These are phyloP conservation scores for Fusarium gaditjirri DNA, from an alignment of 2,329 filamentous ascomycete genomes.

Conservation along the genomic window DNA sequence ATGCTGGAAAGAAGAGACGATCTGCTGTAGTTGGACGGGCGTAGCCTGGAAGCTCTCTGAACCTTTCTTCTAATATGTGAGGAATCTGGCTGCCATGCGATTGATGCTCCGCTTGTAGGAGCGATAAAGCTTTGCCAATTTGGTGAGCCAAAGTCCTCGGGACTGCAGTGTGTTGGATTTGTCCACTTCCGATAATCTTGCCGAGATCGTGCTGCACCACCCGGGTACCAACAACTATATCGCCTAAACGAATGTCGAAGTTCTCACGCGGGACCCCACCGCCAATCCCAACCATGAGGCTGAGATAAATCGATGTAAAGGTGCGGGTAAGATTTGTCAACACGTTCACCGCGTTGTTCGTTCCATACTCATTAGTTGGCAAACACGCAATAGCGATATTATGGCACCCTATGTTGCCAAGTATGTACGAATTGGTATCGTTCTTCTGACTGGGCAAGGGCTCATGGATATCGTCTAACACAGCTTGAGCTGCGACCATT, in stretches of 20 bases:
- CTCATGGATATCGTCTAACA: conserved; percentile 4
- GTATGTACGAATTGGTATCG: conserved; percentile 7
- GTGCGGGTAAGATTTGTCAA: neutral
- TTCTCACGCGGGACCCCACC: accelerated
- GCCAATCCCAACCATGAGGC: neutral
- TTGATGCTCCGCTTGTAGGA: neutral
- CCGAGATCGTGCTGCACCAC: neutral
- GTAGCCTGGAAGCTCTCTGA: accelerated
- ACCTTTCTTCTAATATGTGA: accelerated
- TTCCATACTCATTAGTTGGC: neutral
- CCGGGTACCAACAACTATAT: neutral
- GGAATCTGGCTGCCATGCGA: accelerated
- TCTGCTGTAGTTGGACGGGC: neutral
- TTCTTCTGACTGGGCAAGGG: neutral
- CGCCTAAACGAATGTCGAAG: neutral
- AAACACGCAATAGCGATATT: neutral
- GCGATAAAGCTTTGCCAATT: accelerated
- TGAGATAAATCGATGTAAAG: neutral
- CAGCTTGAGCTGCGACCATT: neutral
- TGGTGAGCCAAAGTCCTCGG: neutral
- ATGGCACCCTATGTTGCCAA: neutral
- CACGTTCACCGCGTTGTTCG: neutral
- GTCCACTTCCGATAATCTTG: neutral
- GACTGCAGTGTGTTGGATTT: neutral
- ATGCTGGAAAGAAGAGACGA: accelerated